A percentile compares a stretch with the other conserved stretches of the same genome.
phyloP scores from a whole-genome alignment of 1,284 basidiomycete genomes.

The Cerrena zonata region DNA sequence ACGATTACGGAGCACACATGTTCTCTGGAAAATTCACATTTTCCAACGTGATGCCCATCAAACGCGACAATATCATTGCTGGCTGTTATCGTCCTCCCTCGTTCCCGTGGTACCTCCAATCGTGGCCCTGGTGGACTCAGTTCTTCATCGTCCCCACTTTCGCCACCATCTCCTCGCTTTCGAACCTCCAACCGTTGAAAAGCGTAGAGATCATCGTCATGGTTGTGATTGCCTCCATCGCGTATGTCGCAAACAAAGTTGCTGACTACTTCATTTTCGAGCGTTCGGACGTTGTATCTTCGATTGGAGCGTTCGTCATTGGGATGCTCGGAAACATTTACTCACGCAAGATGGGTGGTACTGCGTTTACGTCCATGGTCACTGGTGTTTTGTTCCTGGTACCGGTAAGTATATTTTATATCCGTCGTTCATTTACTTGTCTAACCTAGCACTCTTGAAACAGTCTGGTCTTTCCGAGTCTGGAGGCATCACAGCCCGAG shows the following conservation, averaged over 20 bases:
- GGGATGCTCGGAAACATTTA: conserved; percentile 79
- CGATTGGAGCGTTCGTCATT: conserved; percentile 81
- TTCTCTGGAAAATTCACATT: conserved; percentile 73
- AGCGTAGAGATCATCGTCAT: conserved; percentile 74
- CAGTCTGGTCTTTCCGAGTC: conserved; percentile 83
- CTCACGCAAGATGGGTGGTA: conserved; percentile 78
- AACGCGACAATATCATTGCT: conserved; percentile 42
- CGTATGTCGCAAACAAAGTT: conserved; percentile 72
- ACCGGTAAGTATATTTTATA: conserved; percentile 46
- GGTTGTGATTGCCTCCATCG: conserved; percentile 78
- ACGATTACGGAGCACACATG: conserved; percentile 38
- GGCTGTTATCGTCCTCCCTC: conserved; percentile 65
- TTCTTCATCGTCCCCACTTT: conserved; percentile 81
- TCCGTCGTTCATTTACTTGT: not conserved
- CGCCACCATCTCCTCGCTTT: conserved; percentile 66
- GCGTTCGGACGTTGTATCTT: conserved; percentile 76
- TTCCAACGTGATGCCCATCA: conserved; percentile 45
- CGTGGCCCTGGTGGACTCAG: conserved; percentile 71
- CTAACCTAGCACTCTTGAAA: not conserved
- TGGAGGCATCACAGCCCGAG: conserved; percentile 70
- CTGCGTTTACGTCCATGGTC: conserved; percentile 86
- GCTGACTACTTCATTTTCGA: conserved; percentile 83
- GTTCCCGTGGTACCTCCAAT: conserved; percentile 74
- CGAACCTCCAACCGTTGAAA: conserved; percentile 72
- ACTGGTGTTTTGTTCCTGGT: conserved; percentile 82